phyloP scores from a whole-genome alignment of 352 stramenopile genomes.

The Aphanomyces stellatus region DNA sequence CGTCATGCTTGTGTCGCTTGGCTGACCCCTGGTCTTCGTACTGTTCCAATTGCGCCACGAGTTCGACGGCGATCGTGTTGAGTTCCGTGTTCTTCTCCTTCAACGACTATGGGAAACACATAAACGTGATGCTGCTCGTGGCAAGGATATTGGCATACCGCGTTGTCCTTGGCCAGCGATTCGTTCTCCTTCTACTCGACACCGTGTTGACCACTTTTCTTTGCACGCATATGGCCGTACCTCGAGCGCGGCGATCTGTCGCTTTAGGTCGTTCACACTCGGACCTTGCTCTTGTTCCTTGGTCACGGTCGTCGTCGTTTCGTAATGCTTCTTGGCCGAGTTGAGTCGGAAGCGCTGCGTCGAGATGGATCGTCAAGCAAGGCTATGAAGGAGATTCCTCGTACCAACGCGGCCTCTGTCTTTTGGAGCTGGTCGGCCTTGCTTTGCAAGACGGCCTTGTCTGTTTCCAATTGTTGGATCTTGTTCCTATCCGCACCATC shows the following conservation, averaged over 20 bases:
- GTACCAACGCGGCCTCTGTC: slow-evolving; percentile 28
- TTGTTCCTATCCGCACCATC: slow-evolving; percentile 28
- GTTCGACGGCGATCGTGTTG: slow-evolving; percentile 5
- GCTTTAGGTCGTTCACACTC: background rate
- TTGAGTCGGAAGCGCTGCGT: background rate
- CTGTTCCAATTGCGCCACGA: background rate
- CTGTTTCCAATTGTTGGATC: slow-evolving; percentile 40
- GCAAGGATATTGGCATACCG: background rate
- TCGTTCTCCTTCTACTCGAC: background rate
- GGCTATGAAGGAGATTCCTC: background rate
- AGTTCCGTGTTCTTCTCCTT: background rate
- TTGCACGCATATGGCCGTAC: background rate
- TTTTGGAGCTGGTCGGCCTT: slow-evolving; percentile 56
- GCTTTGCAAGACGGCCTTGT: slow-evolving; percentile 57
- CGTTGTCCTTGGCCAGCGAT: background rate
- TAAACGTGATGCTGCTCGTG: background rate
- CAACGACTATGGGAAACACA: background rate
- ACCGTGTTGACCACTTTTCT: background rate
- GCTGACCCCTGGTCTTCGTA: background rate
- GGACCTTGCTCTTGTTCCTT: background rate
- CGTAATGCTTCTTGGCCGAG: background rate
- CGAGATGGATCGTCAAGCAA: background rate
- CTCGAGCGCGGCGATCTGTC: background rate
- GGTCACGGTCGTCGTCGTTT: too few relatives aligned
- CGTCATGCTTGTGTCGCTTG: background rate